phyloP scores from a whole-genome alignment of 2,329 filamentous ascomycete genomes.

The Neonectria coccinea region DNA sequence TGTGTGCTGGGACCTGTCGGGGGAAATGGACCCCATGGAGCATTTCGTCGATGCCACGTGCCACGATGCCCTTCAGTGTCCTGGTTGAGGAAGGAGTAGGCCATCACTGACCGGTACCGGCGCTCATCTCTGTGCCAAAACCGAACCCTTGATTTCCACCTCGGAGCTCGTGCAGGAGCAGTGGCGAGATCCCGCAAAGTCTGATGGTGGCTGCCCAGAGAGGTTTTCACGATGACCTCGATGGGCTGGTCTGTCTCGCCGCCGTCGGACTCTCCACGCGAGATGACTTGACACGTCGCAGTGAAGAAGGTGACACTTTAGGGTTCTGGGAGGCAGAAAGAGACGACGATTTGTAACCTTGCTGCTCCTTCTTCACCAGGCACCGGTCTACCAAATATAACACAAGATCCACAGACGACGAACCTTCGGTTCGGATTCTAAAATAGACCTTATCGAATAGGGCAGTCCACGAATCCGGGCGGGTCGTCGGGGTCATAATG shows the following conservation, averaged over 20 bases:
- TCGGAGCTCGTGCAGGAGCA: not conserved
- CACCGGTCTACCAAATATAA: not conserved
- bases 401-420: conserved; percentile 2
- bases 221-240: not conserved
- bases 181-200: not conserved
- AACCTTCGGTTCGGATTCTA: not conserved
- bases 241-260: not conserved
- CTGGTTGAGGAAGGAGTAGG: not conserved
- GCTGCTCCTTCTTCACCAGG: not conserved
- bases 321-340: not conserved
- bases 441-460: not conserved
- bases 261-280: not conserved
- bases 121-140: not conserved
- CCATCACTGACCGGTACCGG: not conserved
- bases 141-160: not conserved
- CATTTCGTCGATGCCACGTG: no score
- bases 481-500: conserved; percentile 20
- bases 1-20: no score
- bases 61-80: no score
- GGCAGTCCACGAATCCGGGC: conserved; percentile 24
- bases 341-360: not conserved
- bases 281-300: not conserved
- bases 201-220: not conserved
- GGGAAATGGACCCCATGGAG: not conserved
- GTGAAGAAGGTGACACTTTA: not conserved